Conservation (phyloP, 1,284 basidiomycete species). For the Pseudozyma thailandica region DNA sequence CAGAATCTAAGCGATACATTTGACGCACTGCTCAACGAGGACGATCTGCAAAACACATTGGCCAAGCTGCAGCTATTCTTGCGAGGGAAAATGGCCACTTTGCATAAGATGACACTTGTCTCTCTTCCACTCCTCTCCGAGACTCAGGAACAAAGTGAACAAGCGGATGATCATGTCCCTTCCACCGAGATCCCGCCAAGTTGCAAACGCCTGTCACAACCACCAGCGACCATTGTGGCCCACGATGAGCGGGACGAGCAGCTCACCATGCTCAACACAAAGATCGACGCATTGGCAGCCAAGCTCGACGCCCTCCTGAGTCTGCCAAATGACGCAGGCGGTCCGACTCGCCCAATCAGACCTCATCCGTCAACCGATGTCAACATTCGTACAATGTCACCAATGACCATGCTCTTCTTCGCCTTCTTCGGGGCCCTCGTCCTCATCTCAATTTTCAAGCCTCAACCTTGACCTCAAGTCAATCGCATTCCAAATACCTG, state of each 20-base stretch:
- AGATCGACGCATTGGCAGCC: slow-evolving; percentile 10
- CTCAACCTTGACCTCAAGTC: too few relatives aligned
- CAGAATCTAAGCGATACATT: background rate
- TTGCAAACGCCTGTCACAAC: too few relatives aligned
- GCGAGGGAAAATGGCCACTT: slow-evolving; percentile 8
- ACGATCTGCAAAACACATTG: too few relatives aligned
- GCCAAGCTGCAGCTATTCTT: background rate
- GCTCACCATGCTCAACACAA: slow-evolving; percentile 8
- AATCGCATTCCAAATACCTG: too few relatives aligned
- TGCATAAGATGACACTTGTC: slow-evolving; percentile 28
- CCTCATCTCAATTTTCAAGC: too few relatives aligned
- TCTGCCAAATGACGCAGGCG: too few relatives aligned
- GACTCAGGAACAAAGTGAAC: too few relatives aligned
- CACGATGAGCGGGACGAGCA: background rate
- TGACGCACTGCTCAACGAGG: background rate
- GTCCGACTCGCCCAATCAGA: background rate
- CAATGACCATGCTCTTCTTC: background rate
- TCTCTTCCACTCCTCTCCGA: slow-evolving; percentile 2
- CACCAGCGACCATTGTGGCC: too few relatives aligned
- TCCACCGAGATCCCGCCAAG: too few relatives aligned
- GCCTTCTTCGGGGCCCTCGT: too few relatives aligned
- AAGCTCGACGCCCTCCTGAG: slow-evolving; percentile 20
- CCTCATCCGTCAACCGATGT: too few relatives aligned
- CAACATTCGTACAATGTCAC: slow-evolving; percentile 1
- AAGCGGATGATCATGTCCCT: too few relatives aligned